Base-by-base conservation (phyloP, 441 rosid genomes). In the Manihot esculenta region DNA sequence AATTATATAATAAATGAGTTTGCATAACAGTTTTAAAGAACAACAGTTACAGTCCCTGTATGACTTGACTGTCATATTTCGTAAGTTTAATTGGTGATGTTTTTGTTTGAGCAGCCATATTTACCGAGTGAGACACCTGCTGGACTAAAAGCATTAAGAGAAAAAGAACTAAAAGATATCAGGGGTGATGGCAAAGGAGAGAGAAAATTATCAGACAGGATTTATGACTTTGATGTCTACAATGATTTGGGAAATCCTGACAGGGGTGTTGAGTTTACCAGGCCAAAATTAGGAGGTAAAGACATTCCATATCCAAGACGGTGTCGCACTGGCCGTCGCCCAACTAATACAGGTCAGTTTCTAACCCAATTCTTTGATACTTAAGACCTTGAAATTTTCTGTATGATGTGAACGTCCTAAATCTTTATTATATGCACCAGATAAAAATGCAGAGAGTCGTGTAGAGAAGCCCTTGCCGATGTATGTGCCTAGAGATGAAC, bases 191-290 rank as follows among this genome's bases (percentile, higher is more conserved):
- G 95, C 3, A 71, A 75, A 68, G 96, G 96, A 64, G 93, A 71
- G 2, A 83, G 97, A 33, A 95, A 89, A 78, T 74, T 87, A 75
- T 87, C 95, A 0, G 97, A 95, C 79, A 82, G 97, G 66, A 64
- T 91, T 44, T 95, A 95, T 59, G 98, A 93, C 72, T 95, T 50
- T 33, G 94, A 87, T 67, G 79, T 86, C 23, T 95, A 95, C 76
- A 93, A 95, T 73, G 99, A 95, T 80, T 71, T 95, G 72, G 99
- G 99, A 50, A 95, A 93, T 67, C 98, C 99, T 0, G 99, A 95
- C 78, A 87, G 54, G 65, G 87, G 91, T 0, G 55, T 58, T 7
- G 91, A 86, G 18, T 86, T 82, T 33, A 79, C 78, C 13, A 84
- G 99, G 57, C 98, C 97, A 1, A 62, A 49, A 12, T 85, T 95